These are phyloP conservation scores for Mycena sp. DNA, from an alignment of 1,284 basidiomycete genomes.

Conservation along the genomic window DNA sequence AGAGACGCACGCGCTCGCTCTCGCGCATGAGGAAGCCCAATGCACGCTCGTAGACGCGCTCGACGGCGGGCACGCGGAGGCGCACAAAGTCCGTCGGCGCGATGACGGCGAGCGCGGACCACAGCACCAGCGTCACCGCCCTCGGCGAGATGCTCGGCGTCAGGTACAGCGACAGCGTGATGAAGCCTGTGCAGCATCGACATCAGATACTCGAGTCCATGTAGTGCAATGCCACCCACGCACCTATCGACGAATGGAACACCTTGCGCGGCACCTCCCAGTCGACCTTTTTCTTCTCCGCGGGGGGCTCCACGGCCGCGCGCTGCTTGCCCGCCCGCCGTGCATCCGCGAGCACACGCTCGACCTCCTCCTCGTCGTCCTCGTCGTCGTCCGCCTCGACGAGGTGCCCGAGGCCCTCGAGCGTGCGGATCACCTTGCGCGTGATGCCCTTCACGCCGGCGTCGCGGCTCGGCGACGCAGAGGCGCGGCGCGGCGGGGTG, in stretches of 20 bases:
- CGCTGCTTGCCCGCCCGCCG: conserved; percentile 17
- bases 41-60: conserved; percentile 76
- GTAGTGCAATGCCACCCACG: conserved; percentile 39
- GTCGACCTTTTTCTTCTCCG: conserved; percentile 48
- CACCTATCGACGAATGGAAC: conserved; percentile 92
- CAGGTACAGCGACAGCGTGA: conserved; percentile 83
- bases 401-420: conserved; percentile 25
- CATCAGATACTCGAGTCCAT: conserved; percentile 9
- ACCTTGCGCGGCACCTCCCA: conserved; percentile 94
- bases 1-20: conserved; percentile 78
- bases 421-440: conserved; percentile 26
- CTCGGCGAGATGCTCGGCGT: conserved; percentile 60
- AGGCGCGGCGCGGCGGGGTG: conserved; percentile 19
- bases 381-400: conserved; percentile 7
- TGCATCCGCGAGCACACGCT: conserved; percentile 11
- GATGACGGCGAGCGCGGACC: conserved; percentile 75
- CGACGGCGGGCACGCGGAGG: conserved; percentile 76
- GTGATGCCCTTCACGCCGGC: conserved; percentile 25
- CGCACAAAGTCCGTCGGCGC: conserved; percentile 84
- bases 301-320: background rate
- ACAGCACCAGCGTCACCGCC: conserved; percentile 72
- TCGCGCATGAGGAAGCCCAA: conserved; percentile 95
- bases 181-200: conserved; percentile 70
- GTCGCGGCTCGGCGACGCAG: conserved; percentile 14
- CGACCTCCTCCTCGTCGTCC: conserved; percentile 21